Evolutionary conservation across 2,329 filamentous ascomycete genomes (phyloP).

Genomic region (Lachnellula arida): DNA sequence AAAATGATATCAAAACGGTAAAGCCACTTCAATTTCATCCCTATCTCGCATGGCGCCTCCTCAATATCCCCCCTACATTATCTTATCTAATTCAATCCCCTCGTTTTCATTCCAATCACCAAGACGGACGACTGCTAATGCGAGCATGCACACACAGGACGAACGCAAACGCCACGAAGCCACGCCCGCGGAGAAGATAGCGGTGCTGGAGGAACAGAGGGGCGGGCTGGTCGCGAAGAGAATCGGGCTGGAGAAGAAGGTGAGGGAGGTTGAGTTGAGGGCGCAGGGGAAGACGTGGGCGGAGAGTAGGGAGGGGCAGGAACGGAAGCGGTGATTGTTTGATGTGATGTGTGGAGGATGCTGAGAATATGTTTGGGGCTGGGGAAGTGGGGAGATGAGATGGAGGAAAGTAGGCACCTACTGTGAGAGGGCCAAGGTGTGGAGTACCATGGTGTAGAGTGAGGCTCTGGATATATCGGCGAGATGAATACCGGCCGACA

Average conservation of each 20-base stretch:
- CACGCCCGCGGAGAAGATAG: constrained; percentile 49
- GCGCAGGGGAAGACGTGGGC: constrained; percentile 36
- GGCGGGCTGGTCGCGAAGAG: constrained; percentile 47
- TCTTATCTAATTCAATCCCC: neutral
- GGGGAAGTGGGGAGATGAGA: no score
- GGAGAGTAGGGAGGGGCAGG: constrained; percentile 33
- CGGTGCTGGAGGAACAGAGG: constrained; percentile 46
- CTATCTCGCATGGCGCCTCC: neutral
- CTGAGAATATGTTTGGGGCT: no score
- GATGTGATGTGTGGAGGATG: no score
- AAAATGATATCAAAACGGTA: constrained; percentile 49
- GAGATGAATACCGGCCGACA: no score
- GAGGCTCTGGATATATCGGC: no score
- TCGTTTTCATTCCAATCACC: neutral
- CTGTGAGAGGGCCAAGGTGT: no score
- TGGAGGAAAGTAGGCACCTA: no score
- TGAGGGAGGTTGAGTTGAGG: constrained; percentile 44
- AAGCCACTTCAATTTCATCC: constrained; percentile 1
- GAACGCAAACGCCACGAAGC: constrained; percentile 44
- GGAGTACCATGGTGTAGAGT: no score
- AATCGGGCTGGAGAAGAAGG: constrained; percentile 51
- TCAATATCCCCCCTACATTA: neutral
- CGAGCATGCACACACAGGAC: constrained; percentile 34
- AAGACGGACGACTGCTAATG: neutral
- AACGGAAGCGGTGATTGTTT: constrained; percentile 20